A percentile compares a stretch with the other conserved stretches of the same genome.
These are phyloP conservation scores for Schwanniomyces occidentalis DNA, from an alignment of 805 yeast species.

Conservation along the genomic window DNA sequence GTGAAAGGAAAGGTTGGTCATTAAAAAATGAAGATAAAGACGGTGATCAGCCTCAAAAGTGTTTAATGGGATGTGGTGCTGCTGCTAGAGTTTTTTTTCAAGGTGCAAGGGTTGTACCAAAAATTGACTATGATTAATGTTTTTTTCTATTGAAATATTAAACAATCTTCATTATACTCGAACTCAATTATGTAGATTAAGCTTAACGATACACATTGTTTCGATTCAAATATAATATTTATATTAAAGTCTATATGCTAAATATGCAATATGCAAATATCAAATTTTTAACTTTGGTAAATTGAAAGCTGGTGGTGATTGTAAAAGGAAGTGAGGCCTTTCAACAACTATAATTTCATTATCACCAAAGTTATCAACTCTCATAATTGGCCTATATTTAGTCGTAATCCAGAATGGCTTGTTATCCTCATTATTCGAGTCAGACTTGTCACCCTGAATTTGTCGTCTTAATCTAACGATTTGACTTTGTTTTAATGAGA, in stretches of 20 bases:
- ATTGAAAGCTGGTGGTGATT: constrained; percentile 65
- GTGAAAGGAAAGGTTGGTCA: constrained; percentile 51
- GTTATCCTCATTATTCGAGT: constrained; percentile 25
- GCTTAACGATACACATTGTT: too few relatives aligned
- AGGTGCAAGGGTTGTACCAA: constrained; percentile 55
- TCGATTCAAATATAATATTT: too few relatives aligned
- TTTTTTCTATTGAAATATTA: too few relatives aligned
- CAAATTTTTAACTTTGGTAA: constrained; percentile 54
- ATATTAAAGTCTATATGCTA: constrained; percentile 8
- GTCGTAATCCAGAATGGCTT: constrained; percentile 72
- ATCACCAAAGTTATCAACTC: constrained; percentile 54
- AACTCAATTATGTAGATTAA: too few relatives aligned
- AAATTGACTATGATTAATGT: constrained; percentile 13
- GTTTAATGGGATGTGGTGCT: constrained; percentile 62
- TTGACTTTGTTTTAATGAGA: constrained; percentile 30
- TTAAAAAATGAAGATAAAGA: constrained; percentile 55
- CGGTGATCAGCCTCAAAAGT: constrained; percentile 46
- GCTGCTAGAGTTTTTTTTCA: constrained; percentile 73
- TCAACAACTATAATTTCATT: constrained; percentile 73
- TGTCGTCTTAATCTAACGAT: constrained; percentile 36
- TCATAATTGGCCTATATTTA: constrained; percentile 72
- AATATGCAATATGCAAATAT: constrained; percentile 9
- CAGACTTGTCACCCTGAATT: constrained; percentile 41
- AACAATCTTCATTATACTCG: too few relatives aligned
- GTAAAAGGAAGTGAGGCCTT: constrained; percentile 61